A percentile compares a stretch with the other conserved stretches of the same genome.
phyloP scores from a whole-genome alignment of 345 rosid species.

The Gossypium stocksii region DNA sequence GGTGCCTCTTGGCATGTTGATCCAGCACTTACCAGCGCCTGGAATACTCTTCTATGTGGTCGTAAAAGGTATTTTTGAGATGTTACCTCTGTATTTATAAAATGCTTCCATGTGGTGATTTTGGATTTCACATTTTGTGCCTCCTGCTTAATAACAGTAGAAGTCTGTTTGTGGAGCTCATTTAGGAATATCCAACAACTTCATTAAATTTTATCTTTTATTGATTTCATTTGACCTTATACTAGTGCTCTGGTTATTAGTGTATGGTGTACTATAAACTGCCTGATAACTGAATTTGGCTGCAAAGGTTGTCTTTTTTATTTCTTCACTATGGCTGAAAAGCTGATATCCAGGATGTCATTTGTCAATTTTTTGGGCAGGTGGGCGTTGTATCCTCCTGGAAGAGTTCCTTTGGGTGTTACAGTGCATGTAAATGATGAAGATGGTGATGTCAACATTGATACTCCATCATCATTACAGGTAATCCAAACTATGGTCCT shows the following conservation, averaged over 20 bases:
- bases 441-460: constrained; percentile 90
- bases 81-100: not conserved
- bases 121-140: constrained; percentile 4
- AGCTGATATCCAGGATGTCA: constrained; percentile 16
- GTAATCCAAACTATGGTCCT: constrained; percentile 30
- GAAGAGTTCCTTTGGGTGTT: constrained; percentile 92
- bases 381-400: constrained; percentile 99
- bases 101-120: constrained; percentile 1
- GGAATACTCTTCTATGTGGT: constrained; percentile 94
- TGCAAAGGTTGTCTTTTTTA: not conserved
- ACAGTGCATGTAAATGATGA: constrained; percentile 94
- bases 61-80: constrained; percentile 66
- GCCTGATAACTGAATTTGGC: not conserved
- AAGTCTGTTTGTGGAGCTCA: not conserved
- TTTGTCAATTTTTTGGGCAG: constrained; percentile 33
- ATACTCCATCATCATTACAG: constrained; percentile 88
- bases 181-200: not conserved
- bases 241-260: not conserved
- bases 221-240: not conserved
- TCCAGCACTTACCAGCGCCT: constrained; percentile 97
- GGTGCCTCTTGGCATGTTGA: constrained; percentile 99
- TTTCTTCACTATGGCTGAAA: constrained; percentile 10
- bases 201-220: not conserved
- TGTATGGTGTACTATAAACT: not conserved
- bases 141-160: not conserved